Conservation (phyloP, 2,329 filamentous ascomycete genomes). For the Xylariaceae sp. region DNA sequence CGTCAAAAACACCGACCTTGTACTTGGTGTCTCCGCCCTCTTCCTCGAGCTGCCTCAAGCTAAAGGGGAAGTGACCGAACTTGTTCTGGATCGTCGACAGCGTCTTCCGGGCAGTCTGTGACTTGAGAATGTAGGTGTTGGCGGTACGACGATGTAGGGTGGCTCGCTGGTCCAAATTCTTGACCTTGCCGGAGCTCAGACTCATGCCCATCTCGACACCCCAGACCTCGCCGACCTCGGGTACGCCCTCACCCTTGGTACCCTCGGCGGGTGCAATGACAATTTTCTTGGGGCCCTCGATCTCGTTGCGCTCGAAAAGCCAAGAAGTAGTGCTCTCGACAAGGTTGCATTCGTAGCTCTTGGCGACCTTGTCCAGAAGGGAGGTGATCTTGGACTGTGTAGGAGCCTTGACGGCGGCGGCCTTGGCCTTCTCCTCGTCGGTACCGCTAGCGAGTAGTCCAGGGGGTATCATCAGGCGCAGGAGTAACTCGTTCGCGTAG, state of each 20-base stretch:
- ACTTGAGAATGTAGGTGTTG: constrained; percentile 90
- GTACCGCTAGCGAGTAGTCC: constrained; percentile 78
- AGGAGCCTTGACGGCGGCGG: constrained; percentile 74
- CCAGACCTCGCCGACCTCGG: constrained; percentile 93
- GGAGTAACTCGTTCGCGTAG: constrained; percentile 92
- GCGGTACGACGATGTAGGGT: constrained; percentile 92
- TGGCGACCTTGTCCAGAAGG: constrained; percentile 86
- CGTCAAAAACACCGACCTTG: constrained; percentile 95
- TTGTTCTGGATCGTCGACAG: constrained; percentile 95
- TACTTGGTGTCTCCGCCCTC: constrained; percentile 71
- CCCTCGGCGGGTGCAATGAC: constrained; percentile 84
- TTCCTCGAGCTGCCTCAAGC: constrained; percentile 91
- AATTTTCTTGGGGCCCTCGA: constrained; percentile 97
- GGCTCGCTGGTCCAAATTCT: constrained; percentile 80
- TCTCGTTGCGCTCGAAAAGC: constrained; percentile 95
- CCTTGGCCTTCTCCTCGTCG: constrained; percentile 95
- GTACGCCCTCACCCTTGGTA: constrained; percentile 83
- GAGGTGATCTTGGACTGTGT: constrained; percentile 84
- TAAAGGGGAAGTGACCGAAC: constrained; percentile 97
- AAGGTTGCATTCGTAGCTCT: constrained; percentile 85
- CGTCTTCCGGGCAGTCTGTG: constrained; percentile 86
- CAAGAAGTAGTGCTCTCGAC: constrained; percentile 98
- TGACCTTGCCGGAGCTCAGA: constrained; percentile 89
- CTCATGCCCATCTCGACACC: constrained; percentile 95
- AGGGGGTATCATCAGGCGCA: constrained; percentile 88